These are phyloP conservation scores for Coniella lustricola DNA, from an alignment of 2,329 filamentous ascomycete genomes.

Conservation along the genomic window DNA sequence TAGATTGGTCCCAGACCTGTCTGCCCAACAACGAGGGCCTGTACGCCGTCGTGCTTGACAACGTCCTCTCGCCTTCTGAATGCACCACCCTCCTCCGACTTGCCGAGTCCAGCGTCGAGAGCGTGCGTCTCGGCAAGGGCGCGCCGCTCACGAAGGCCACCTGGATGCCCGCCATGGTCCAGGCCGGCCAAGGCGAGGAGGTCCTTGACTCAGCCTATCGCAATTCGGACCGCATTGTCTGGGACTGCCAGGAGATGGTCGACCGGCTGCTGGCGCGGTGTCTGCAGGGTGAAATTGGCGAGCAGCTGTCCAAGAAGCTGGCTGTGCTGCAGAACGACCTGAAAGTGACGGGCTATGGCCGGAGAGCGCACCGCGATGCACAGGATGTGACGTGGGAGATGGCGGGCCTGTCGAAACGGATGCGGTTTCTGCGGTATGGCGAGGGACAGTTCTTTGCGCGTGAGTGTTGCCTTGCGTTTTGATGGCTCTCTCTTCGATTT, in stretches of 20 bases:
- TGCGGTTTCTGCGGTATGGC: constrained; percentile 69
- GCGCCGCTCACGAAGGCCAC: constrained; percentile 20
- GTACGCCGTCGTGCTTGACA: constrained; percentile 58
- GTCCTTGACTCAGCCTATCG: constrained; percentile 49
- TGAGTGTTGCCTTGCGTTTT: too few species aligned
- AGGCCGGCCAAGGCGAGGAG: constrained; percentile 56
- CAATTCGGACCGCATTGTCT: constrained; percentile 71
- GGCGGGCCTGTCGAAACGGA: constrained; percentile 58
- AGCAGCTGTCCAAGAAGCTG: constrained; percentile 35
- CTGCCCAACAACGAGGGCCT: constrained; percentile 45
- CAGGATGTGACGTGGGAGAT: constrained; percentile 33
- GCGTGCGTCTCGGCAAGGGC: constrained; percentile 22
- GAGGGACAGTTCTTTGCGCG: constrained; percentile 65
- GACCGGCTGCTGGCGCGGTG: constrained; percentile 58
- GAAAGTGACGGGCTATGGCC: constrained; percentile 24
- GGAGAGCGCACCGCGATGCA: constrained; percentile 6
- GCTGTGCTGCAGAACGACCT: constrained; percentile 26
- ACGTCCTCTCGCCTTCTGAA: constrained; percentile 56
- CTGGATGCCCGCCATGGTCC: constrained; percentile 66
- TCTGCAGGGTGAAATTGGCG: constrained; percentile 33
- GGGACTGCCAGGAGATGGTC: constrained; percentile 57
- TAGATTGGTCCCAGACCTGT: constrained; percentile 46
- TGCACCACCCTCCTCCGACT: constrained; percentile 48
- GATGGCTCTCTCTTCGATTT: neutral
- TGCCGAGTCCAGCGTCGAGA: constrained; percentile 46